Percentiles rank a stretch among this genome's conserved stretches.
Evolutionary conservation across 495 filamentous ascomycete genomes (phyloP).

Genomic region (Penicillium taxi): DNA sequence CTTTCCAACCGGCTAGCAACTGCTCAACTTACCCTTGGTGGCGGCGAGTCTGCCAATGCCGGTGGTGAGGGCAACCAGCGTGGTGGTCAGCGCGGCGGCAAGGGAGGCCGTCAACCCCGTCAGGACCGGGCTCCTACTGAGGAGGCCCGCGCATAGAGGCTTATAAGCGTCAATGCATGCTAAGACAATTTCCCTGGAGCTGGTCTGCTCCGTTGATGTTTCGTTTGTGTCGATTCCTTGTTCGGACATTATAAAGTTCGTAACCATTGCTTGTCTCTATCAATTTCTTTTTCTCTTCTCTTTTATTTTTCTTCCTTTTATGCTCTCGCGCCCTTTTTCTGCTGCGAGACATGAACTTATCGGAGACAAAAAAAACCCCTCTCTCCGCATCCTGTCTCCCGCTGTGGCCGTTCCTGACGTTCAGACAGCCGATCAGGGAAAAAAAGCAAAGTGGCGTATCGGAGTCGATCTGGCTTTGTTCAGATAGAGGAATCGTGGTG

Average conservation of each 20-base stretch:
- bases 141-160: constrained; percentile 37
- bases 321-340: constrained; percentile 6
- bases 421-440: constrained; percentile 2
- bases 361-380: constrained; percentile 2
- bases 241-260: constrained; percentile 12
- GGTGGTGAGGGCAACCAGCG: constrained; percentile 26
- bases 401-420: constrained; percentile 1
- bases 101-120: constrained; percentile 39
- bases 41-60: constrained; percentile 33
- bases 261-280: constrained; percentile 10
- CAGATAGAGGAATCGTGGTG: constrained; percentile 14
- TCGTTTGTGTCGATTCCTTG: constrained; percentile 17
- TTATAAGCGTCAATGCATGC: constrained; percentile 21
- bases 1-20: constrained; percentile 89
- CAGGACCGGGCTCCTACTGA: constrained; percentile 29
- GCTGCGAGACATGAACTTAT: constrained; percentile 8
- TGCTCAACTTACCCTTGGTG: constrained; percentile 61
- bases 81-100: constrained; percentile 40
- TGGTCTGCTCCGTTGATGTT: constrained; percentile 14
- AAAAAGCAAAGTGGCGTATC: constrained; percentile 27
- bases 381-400: constrained; percentile 10
- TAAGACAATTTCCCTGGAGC: constrained; percentile 16
- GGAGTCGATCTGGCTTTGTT: constrained; percentile 33
- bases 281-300: constrained; percentile 8
- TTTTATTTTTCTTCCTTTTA: constrained; percentile 11